Base-by-base conservation (phyloP, 345 rosid genomes). In the Euphorbia tirucalli region DNA sequence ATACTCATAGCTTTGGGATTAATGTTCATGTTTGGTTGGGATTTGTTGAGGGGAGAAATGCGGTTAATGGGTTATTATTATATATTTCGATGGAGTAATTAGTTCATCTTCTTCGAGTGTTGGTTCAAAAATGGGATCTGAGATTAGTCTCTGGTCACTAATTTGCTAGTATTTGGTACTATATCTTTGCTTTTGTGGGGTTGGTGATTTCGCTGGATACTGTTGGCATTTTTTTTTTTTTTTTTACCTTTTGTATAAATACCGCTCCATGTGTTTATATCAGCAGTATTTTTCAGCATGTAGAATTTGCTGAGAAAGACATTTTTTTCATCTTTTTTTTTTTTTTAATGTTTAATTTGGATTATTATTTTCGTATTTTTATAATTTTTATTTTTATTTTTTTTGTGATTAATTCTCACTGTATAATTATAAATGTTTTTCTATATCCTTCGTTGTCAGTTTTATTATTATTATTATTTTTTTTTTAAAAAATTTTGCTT, bases 81-180 rank as follows among this genome's bases (percentile, higher is more conserved):
- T n/a, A n/a, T n/a, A n/a, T n/a, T n/a, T 68, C 63, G 46, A 54
- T 61, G 66, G 68, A 74, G 60, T n/a, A 18, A 22, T 62, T 61
- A n/a, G 66, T 16, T 52, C 56, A 28, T 52, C 24, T 27, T 19
- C 21, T 64, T 37, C 3, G 7, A 39, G 11, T 2, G 71, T 37
- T 48, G 80, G 65, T 69, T 78, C 28, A 24, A 58, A 57, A 71
- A 81, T 81, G 83, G 57, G 83, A 77, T 84, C 78, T 71, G 84
- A 65, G 78, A 22, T 54, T 68, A 70, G 44, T 41, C 28, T 8
- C 18, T 48, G 4, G 54, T n/a, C n/a, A n/a, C n/a, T n/a, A n/a
- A n/a, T n/a, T n/a, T n/a, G n/a, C n/a, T n/a, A n/a, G n/a, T n/a
- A n/a, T n/a, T n/a, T n/a, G n/a, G n/a, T n/a, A n/a, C n/a, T n/a